Percentiles rank a stretch among this genome's conserved stretches.
Conservation (phyloP, 352 stramenopile genomes). For the Globisporangium radiosum region DNA sequence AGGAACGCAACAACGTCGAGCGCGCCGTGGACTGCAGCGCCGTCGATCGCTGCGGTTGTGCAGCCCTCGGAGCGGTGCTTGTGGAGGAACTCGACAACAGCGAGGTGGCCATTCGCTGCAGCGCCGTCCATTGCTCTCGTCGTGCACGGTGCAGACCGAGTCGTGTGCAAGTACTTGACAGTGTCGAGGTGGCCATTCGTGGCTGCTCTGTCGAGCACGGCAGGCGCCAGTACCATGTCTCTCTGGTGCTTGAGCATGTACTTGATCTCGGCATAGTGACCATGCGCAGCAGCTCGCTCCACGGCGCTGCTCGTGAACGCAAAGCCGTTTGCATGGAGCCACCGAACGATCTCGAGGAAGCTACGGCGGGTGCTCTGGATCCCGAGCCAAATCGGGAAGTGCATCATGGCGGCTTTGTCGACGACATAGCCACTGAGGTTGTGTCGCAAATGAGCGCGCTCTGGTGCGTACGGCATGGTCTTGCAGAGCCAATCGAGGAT, state of each 20-base stretch:
- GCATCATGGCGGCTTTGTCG: too few species aligned
- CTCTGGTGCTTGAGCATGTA: neutral
- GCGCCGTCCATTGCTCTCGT: constrained; percentile 1
- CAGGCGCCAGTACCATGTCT: neutral
- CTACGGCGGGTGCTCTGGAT: neutral
- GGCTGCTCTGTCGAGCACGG: constrained; percentile 1
- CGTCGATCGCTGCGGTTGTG: constrained; percentile 1
- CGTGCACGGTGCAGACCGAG: neutral
- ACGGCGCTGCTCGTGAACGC: neutral
- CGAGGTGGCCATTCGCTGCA: neutral
- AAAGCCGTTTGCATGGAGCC: constrained; percentile 2
- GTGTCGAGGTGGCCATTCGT: neutral
- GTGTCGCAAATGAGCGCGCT: neutral
- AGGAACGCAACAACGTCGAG: constrained; percentile 1
- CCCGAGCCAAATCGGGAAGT: neutral
- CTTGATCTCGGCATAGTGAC: neutral
- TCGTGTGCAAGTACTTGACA: constrained; percentile 2
- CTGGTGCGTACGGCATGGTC: neutral
- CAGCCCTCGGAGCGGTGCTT: constrained; percentile 4
- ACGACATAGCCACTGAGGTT: neutral
- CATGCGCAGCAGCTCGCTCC: neutral
- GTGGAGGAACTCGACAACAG: neutral
- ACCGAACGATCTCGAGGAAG: constrained; percentile 1
- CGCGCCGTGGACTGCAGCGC: neutral
- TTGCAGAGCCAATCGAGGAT: neutral